Base-by-base conservation (phyloP, 2,329 filamentous ascomycete genomes). In the Exutisphaerella laricina region DNA sequence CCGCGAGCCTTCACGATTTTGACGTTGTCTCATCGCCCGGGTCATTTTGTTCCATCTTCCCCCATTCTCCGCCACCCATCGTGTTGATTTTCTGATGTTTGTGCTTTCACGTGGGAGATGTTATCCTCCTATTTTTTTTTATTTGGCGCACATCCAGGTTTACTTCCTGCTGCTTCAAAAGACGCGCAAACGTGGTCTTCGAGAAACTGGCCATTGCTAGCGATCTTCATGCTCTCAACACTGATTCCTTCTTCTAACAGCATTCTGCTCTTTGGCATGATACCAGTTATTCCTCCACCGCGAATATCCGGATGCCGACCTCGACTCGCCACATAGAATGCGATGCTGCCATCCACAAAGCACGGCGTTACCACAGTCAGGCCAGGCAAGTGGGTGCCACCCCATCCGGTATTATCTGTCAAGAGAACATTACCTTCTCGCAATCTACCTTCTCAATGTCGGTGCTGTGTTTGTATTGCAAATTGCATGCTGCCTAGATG, bases 141-240 rank as follows among this genome's bases (percentile, higher is more conserved):
- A 2, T 60, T 62, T 4, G 59, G 60, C 10, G 49, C 54, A 39
- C 61, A 65, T 2, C 58, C 59, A 5, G 56, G 58, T 26, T 58
- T 58, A 17, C 80, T 71, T 0, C 82, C 82, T 0, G 86, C 85
- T 45, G 86, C 82, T 8, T 78, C 71, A 28, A 59, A 59, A 5
- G 59, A 45, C 31, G 58, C 54, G 10, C 50, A 55, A 1, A 67
- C 53, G 0, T 52, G 49, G 2, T 51, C 53, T 45, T 70, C 66
- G 32, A 66, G 55, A 36, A 70, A 69, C 0, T 51, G 22, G 0
- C 63, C 66, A 4, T 58, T 48, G 5, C 50, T 48, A 9, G 48
- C 48, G 20, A 52, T 47, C 32, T 52, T 50, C 41, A 50, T 46
- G 13, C 40, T 51, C 18, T 48, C 61, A 28, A 70, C 65, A 10